Base-by-base conservation (phyloP, 2,329 filamentous ascomycete species). In the Pseudopithomyces maydicus region DNA sequence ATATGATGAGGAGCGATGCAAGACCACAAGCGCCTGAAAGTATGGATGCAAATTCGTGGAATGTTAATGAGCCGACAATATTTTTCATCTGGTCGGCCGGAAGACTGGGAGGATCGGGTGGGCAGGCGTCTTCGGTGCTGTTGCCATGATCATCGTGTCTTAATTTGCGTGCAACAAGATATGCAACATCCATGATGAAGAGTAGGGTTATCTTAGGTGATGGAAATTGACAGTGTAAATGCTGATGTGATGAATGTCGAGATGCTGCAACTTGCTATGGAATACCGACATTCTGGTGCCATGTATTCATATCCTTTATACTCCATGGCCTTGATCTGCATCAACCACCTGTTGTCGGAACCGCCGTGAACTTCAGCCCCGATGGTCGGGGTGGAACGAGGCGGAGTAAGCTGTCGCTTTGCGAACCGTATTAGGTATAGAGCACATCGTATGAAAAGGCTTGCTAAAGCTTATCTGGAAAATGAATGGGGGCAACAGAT, bases 21-120 rank as follows among this genome's bases (percentile, higher is more conserved):
- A 62, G 39, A 3, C 49, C 58, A 43, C 57, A 60, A 14, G 55
- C 59, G 8, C 61, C 65, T 26, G 59, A 52, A 3, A 66, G 33
- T 36, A 64, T 64, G 4, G 43, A 56, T 12, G 63, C 58, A 48
- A 67, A 58, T 23, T 52, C 54, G 39, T 63, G 59, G 50, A 60
- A 67, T 19, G 56, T 61, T n/a, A 62, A 53, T 42, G 47, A 55
- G 10, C 65, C 65, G 23, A 66, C 43, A 14, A 63, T 51, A 11
- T 53, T 57, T 19, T 60, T 53, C 35, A 65, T 56, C 6, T 47
- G 47, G n/a, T 39, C 20, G 19, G 47, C 44, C 6, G 58, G 55
- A 10, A 56, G 53, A 14, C 15, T 45, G n/a, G 22, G 46, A 17
- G 58, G 36, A 38, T 58, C 58, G 23, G 43, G 19, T 2, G 61